Base-by-base conservation (phyloP, 805 yeast species). In the Metschnikowia anglica region DNA sequence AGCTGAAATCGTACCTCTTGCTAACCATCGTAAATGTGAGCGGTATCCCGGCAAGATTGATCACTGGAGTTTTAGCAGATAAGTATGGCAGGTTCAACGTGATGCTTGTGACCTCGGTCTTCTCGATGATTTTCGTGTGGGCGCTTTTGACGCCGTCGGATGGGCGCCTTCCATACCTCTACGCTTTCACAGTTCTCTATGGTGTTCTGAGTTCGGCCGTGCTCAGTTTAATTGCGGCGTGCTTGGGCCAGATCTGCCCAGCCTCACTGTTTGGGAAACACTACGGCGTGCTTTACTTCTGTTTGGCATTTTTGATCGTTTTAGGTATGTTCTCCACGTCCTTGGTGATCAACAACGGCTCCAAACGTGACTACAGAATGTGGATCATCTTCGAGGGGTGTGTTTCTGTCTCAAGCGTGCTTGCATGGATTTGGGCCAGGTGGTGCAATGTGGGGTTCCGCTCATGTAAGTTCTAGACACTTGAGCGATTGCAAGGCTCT, bases 171-270 rank as follows among this genome's bases (percentile, higher is more conserved):
- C 34, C 44, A 2, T 73, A 68, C 0, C 60, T 82, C 40, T 75
- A 79, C 49, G 68, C 70, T 0, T 84, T 81, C 56, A 63, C 81
- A 5, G 74, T 70, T 1, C 41, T 76, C 2, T 78, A 75, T 54
- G 89, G 89, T 0, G 74, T 81, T 51, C 72, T 76, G 43, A 69
- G 77, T 20, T 81, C 88, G 3, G 76, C 85, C n/a, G 77, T 83
- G 3, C 63, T 85, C 27, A 73, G 86, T 0, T 53, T 85, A 36
- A 75, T 84, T 0, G 88, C 91, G 0, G 81, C 79, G 2, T 83
- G 89, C 46, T 73, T 83, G 12, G 76, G 85, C 0, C 76, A 76
- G 39, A 78, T 85, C 19, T 76, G 83, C n/a, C 74, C 73, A 11
- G 80, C 83, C 0, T 67, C 72, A 44, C 77, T 79, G 43, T 84